Base-by-base conservation (phyloP, 495 filamentous ascomycete species). In the Cercophora sp. region DNA sequence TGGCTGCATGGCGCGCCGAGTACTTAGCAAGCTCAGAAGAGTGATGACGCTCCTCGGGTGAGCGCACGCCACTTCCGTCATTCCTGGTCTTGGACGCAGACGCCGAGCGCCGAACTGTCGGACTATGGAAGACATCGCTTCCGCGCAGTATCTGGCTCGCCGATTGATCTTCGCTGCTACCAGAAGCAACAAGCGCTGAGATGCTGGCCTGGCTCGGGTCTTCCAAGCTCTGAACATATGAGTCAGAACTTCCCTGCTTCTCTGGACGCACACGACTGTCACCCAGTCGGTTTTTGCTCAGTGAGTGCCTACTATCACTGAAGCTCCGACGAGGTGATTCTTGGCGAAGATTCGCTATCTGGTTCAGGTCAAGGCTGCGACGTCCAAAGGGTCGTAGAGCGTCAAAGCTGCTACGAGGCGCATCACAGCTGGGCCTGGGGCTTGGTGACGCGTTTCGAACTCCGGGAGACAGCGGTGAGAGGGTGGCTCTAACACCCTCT, bases 81-180 rank as follows among this genome's bases (percentile, higher is more conserved):
- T 50, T 42, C 4, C 45, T 48, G 11, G 34, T 43, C 5, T 64
- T 61, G 1, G 72, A 65, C 18, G 70, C 68, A 5, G 76, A 78
- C 1, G 59, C 58, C 0, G 74, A 69, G 4, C 71, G 67, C 9
- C 64, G 70, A 25, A 92, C 85, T 8, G 88, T 86, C 35, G 90
- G 92, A n/a, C 85, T 85, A 48, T 87, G 83, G 63, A 98, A 96
- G 15, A 95, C 86, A 62, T 93, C 89, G 55, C 89, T 95, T 19
- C 86, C 81, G 37, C 81, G 79, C 10, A 98, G 72, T 13, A 97
- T 96, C 64, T 94, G 88, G 66, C 93, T 96, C 8, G 87, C 91
- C 32, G 92, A 93, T 35, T 81, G 88, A 32, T 90, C 87, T 35
- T 89, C 86, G 61, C 83, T 83, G 61, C 83, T 83, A 3, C 84